Base-by-base conservation (phyloP, 1,284 basidiomycete genomes). In the Puccinia novopanici region DNA sequence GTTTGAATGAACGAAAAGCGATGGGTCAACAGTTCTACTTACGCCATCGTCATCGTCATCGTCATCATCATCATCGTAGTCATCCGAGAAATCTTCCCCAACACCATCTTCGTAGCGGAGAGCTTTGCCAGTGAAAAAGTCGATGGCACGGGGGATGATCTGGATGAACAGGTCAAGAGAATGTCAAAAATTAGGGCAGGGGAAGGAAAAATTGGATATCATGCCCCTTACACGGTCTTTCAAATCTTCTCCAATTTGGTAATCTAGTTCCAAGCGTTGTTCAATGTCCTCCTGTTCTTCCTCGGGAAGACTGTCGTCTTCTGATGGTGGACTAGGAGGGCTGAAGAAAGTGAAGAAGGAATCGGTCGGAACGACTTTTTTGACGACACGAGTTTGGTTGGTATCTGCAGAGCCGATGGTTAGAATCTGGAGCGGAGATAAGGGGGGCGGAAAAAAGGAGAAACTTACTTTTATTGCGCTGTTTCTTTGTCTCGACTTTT, bases 101-200 rank as follows among this genome's bases (percentile, higher is more conserved):
- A 80, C 57, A 22, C 54, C 78, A 13, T 73, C 78, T 48, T 73
- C 78, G 24, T 63, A 80, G 22, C 78, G 78, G 9, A 80, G 54
- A 17, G 78, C 78, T 52, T 80, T 80, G 19, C 78, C 78, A 3
- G 78, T 80, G 45, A 80, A 80, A 40, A 80, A 80, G 59, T 80
- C 78, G 45, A 80, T 67, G 68, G 78, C 78, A 24, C 78, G 70
- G 12, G 78, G 78, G 42, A 80, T 80, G 70, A 80, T 80, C 78
- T 80, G 48, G 19, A 50, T 40, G 34, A 52, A 30, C 12, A 48
- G 27, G 50, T n/a, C 63, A 80, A 15, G 52, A 61, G 22, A 5
- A 54, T 71, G 65, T 68, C 50, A 57, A 24, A 57, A 78, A 19
- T 13, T 59, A 13, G 17, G 4, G 59, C 22, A 67, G 10, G 24